Base-by-base conservation (phyloP, 257 asterid genomes). In the Solanum clarkiae region DNA sequence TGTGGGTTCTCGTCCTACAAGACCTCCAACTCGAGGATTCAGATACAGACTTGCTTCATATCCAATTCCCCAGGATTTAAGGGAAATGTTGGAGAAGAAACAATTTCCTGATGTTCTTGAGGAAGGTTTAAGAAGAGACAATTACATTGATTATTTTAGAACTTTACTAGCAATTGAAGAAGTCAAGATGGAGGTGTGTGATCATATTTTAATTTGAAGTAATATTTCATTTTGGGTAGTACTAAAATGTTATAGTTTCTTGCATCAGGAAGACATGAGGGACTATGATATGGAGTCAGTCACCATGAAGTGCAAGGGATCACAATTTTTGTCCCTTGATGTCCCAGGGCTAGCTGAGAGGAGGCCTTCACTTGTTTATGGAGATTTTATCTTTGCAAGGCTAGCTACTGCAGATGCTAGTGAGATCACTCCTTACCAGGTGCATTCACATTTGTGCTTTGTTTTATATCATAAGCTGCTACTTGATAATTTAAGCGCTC, bases 301-400 rank as follows among this genome's bases (percentile, higher is more conserved):
- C 86, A 53, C 87, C 45, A 84, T 97, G 96, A 92, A 83, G 87
- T 90, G 86, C 36, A 91, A 83, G 86, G 85, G 88, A 54, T 81
- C 59, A 49, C 92, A 88, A 54, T 88, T 91, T 81, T 88, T 97
- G 88, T 85, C 95, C 56, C 97, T 97, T 63, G 97, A 90, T 93
- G 98, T 97, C 87, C 98, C 98, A 1, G 99, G 98, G 71, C 90
- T 97, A 88, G 99, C 99, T 29, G 99, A 97, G 92, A 97, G 91
- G 88, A 92, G 99, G 87, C 99, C 99, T 16, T 95, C 99, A 26
- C 98, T 97, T 88, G 94, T 94, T 83, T 49, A 4, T 66, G 98
- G 99, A 71, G 98, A 97, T 86, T 85, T 0, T 80, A 88, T 97
- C 87, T 89, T 89, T 84, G 98, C 86, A 84, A 91, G 80, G 85